A percentile compares a stretch with the other conserved stretches of the same genome.
Evolutionary conservation across 805 yeast species (phyloP).

Genomic region (Pichia cephalocereana): DNA sequence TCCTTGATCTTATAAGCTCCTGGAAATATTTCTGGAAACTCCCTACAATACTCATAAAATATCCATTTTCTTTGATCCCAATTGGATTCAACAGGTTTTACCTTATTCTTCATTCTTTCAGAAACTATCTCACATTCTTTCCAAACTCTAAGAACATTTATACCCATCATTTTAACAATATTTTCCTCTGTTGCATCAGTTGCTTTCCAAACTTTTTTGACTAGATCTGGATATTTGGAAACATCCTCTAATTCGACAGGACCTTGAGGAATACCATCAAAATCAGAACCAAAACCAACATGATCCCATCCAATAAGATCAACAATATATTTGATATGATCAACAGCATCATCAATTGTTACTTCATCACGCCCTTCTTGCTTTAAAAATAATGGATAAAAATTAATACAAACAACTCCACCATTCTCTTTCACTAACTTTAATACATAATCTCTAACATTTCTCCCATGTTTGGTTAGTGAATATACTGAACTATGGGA

Average conservation of each 20-base stretch:
- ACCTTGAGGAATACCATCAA: conserved; percentile 40
- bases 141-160: conserved; percentile 41
- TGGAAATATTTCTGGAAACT: conserved; percentile 32
- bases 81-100: conserved; percentile 26
- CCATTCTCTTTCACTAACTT: conserved; percentile 30
- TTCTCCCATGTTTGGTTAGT: conserved; percentile 34
- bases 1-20: conserved; percentile 11
- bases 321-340: conserved; percentile 36
- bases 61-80: conserved; percentile 37
- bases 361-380: conserved; percentile 26
- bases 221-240: conserved; percentile 43
- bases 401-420: conserved; percentile 43
- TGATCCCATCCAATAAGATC: conserved; percentile 43
- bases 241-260: conserved; percentile 47
- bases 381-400: conserved; percentile 34
- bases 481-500: conserved; percentile 40
- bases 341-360: conserved; percentile 40
- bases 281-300: conserved; percentile 47
- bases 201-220: conserved; percentile 24
- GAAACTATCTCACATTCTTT: conserved; percentile 29
- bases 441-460: conserved; percentile 41
- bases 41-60: conserved; percentile 25
- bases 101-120: conserved; percentile 13
- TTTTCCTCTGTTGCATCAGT: conserved; percentile 37
- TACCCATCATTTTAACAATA: conserved; percentile 35